A percentile compares a stretch with the other conserved stretches of the same genome.
phyloP scores from a whole-genome alignment of 2,329 filamentous ascomycete species.

The Metarhizium album region DNA sequence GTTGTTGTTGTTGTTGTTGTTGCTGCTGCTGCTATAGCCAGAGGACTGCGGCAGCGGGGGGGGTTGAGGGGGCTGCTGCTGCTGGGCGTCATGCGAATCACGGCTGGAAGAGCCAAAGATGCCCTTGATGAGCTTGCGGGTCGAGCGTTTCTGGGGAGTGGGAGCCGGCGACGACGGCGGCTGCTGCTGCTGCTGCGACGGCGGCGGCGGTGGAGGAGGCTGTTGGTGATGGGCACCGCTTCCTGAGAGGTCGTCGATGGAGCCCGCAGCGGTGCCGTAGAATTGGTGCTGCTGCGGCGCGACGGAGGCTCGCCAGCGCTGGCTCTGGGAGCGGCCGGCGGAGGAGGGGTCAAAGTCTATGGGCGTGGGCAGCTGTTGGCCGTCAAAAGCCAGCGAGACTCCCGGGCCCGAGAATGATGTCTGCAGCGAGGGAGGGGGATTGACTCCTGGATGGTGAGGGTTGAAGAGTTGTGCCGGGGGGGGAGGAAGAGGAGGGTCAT shows the following conservation, averaged over 20 bases:
- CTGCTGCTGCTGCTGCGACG: conserved; percentile 26
- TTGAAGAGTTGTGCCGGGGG: conserved; percentile 22
- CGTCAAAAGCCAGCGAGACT: conserved; percentile 20
- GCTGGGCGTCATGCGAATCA: conserved; percentile 11
- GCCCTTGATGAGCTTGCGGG: conserved; percentile 43
- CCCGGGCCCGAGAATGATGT: conserved; percentile 16
- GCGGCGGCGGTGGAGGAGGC: conserved; percentile 15
- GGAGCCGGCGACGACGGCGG: conserved; percentile 20
- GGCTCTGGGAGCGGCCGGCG: conserved; percentile 40
- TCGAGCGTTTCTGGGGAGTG: conserved; percentile 35
- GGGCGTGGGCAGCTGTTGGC: conserved; percentile 20
- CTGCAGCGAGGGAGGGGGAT: conserved; percentile 21
- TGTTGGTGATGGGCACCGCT: conserved; percentile 13
- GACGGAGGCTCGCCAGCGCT: conserved; percentile 30
- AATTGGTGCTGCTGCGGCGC: conserved; percentile 17
- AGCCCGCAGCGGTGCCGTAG: conserved; percentile 18
- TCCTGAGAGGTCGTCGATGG: conserved; percentile 15
- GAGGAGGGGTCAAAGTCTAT: conserved; percentile 30
- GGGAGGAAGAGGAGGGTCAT: conserved; percentile 15
- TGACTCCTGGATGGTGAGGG: conserved; percentile 17
- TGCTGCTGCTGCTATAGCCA: conserved; percentile 13
- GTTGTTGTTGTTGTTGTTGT: conserved; percentile 3
- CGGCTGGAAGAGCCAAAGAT: conserved; percentile 34
- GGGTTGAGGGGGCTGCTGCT: conserved; percentile 15
- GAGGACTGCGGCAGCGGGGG: conserved; percentile 3